Conservation (phyloP, 768 basidiomycete genomes). For the Boletus eberwhitei region DNA sequence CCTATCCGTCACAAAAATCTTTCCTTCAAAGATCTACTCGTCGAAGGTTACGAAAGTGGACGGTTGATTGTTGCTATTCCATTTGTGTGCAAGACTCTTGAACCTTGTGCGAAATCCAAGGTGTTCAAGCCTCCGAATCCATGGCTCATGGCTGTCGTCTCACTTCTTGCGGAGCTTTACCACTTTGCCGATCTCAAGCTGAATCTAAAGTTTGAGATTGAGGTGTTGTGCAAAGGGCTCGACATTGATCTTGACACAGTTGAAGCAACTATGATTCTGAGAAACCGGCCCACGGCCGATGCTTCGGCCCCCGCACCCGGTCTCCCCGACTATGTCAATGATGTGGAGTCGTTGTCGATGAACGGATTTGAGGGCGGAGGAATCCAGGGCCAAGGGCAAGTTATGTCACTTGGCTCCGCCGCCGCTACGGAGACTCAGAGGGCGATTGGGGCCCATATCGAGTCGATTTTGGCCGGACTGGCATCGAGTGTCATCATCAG, state of each 20-base stretch:
- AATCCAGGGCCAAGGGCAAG: constrained; percentile 52
- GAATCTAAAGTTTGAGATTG: constrained; percentile 98
- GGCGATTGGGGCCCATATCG: constrained; percentile 72
- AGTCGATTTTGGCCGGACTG: constrained; percentile 70
- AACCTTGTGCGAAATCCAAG: constrained; percentile 82
- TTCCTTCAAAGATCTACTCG: constrained; percentile 94
- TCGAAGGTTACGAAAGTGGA: constrained; percentile 92
- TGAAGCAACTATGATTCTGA: constrained; percentile 79
- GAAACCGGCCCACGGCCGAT: constrained; percentile 68
- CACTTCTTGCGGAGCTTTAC: constrained; percentile 92
- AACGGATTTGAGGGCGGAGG: constrained; percentile 60
- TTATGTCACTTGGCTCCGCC: constrained; percentile 57
- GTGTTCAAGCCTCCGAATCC: constrained; percentile 97
- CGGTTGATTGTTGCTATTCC: constrained; percentile 93
- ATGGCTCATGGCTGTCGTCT: constrained; percentile 95
- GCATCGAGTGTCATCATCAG: constrained; percentile 74
- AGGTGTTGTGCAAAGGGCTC: constrained; percentile 90
- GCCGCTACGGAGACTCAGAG: constrained; percentile 64
- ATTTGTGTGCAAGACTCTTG: constrained; percentile 96
- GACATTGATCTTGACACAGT: constrained; percentile 83
- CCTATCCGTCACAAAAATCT: constrained; percentile 93
- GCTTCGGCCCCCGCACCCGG: constrained; percentile 47
- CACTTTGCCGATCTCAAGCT: constrained; percentile 94
- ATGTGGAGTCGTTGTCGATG: constrained; percentile 78
- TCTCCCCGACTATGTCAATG: constrained; percentile 74